Conservation (phyloP, 495 filamentous ascomycete genomes). For the Tuber melanosporum region DNA sequence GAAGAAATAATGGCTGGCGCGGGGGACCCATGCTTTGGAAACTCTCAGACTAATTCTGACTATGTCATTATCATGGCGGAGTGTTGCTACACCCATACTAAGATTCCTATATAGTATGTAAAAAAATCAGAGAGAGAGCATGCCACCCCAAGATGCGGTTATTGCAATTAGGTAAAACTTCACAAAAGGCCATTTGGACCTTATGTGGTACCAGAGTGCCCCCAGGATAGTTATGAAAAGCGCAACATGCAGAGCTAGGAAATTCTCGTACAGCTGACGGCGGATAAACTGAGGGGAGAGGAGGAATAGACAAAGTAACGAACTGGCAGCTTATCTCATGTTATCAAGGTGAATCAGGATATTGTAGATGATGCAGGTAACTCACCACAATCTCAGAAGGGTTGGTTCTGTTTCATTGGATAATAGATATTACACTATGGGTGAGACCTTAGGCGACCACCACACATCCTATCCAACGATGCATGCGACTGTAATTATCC, state of each 20-base stretch:
- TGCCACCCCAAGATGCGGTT: constrained; percentile 10
- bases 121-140: constrained; percentile 5
- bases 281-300: constrained; percentile 18
- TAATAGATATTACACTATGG: constrained; percentile 26
- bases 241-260: constrained; percentile 17
- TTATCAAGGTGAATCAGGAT: constrained; percentile 9
- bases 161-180: constrained; percentile 21
- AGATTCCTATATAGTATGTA: constrained; percentile 26
- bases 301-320: constrained; percentile 15
- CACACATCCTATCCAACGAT: constrained; percentile 38
- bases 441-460: constrained; percentile 30
- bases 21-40: constrained; percentile 38
- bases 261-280: constrained; percentile 14
- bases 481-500: constrained; percentile 30
- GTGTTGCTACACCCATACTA: not conserved
- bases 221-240: constrained; percentile 14
- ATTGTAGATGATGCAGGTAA: constrained; percentile 5
- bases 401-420: constrained; percentile 1
- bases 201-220: constrained; percentile 20
- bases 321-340: constrained; percentile 13
- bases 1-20: constrained; percentile 41
- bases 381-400: constrained; percentile 21
- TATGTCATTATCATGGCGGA: no score
- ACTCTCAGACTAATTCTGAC: constrained; percentile 25
- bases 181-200: constrained; percentile 13